Base-by-base conservation (phyloP, 108 stramenopile species). In the Pseudonitzschia pungens region DNA sequence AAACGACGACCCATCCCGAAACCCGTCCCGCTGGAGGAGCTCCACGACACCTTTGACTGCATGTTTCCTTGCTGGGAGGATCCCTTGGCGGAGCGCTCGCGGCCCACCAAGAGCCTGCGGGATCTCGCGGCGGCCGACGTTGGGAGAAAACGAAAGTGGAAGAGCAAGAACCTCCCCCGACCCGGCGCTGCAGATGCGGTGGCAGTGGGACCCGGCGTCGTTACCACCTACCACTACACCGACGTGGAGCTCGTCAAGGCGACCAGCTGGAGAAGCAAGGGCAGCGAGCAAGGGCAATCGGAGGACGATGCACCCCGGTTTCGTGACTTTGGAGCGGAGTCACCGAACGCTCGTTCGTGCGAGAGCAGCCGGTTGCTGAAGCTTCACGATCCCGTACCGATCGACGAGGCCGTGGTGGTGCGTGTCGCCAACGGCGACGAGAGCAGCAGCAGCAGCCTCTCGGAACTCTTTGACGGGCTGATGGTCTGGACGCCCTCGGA, bases 401-500 rank as follows among this genome's bases (percentile, higher is more conserved):
- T 48, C 14, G 45, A 4, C 45, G 45, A 2, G 18, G 16, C 45
- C 3, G 14, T 48, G 14, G 45, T 11, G 2, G 45, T 48, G 45
- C 1, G 7, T 12, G 18, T 18, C 1, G 16, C 18, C 14, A 48
- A 12, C 14, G 36, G 36, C 15, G 29, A 26, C 57, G 57, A 58
- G 15, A n/a, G 3, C 5, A 29, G n/a, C 36, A 21, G n/a, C 60
- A 62, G 60, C 60, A 62, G 60, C 60, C 36, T 62, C 32, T 62
- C 60, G 20, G 60, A 62, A n/a, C 60, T 62, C 33, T 62, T 62
- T 40, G 60, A 62, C 10, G 32, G 32, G 11, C 33, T 62, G 32
- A 33, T 40, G 60, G 26, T 33, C 32, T 26, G 20, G 29, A 20
- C 60, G 32, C 60, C 60, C 2, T 40, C 60, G 59, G 59, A 60